phyloP scores from a whole-genome alignment of 208 protist species.

The Borovskyia barvae region DNA sequence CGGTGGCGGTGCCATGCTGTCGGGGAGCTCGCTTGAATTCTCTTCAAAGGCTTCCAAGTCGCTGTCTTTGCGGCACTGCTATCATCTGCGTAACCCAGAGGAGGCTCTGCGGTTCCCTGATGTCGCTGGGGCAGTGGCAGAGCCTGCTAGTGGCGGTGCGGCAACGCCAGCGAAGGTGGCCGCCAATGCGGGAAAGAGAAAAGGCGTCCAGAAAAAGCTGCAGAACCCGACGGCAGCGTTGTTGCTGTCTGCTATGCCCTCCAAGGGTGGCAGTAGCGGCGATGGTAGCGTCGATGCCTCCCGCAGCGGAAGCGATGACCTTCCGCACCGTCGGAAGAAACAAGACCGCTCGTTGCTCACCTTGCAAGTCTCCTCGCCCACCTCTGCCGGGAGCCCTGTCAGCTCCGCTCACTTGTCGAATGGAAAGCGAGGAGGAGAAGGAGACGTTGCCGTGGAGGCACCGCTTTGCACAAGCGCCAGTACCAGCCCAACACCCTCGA shows the following conservation, averaged over 20 bases:
- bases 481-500: too few relatives aligned
- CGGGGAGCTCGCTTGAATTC: too few relatives aligned
- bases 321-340: neutral
- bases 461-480: too few relatives aligned
- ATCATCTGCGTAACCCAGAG: slow-evolving; percentile 31
- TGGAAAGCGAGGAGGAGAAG: too few relatives aligned
- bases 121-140: too few relatives aligned
- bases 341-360: slow-evolving; percentile 1
- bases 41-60: too few relatives aligned
- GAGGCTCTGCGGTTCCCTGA: too few relatives aligned
- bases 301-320: neutral
- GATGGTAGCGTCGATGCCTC: neutral
- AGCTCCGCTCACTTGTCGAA: too few relatives aligned
- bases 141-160: slow-evolving; percentile 10
- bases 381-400: too few relatives aligned
- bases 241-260: slow-evolving; percentile 12
- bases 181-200: neutral
- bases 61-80: slow-evolving; percentile 34
- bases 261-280: neutral
- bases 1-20: too few relatives aligned
- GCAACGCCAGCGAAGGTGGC: slow-evolving; percentile 4
- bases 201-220: neutral
- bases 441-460: too few relatives aligned
- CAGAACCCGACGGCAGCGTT: slow-evolving; percentile 9
- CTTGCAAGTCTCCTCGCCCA: neutral